Base-by-base conservation (phyloP, 495 filamentous ascomycete genomes). In the Xylaria cubensis region DNA sequence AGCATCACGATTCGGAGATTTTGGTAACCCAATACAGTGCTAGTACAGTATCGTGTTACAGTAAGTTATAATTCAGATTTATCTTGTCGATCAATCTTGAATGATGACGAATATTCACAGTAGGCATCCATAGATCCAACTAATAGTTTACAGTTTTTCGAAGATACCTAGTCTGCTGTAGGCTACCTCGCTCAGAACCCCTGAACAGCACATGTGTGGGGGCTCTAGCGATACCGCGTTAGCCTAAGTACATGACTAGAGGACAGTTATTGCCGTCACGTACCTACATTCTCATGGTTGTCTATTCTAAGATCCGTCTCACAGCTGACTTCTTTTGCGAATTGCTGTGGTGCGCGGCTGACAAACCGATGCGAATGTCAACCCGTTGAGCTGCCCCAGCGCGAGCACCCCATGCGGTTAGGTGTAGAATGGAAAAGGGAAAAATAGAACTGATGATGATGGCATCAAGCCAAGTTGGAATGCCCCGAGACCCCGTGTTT, bases 351-450 rank as follows among this genome's bases (percentile, higher is more conserved):
- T 62, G 29, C n/a, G 39, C n/a, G n/a, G 39, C 59, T 63, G 59
- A 63, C 59, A 41, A 44, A 41, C 24, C 39, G 59, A 61, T n/a
- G n/a, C 1, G 21, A 26, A 42, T 12, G 59, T 4, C n/a, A 26
- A 41, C 4, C 4, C 41, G 15, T 42, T 13, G 39, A 26, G 36
- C 9, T 26, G 39, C 36, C 39, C 15, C 36, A 39, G 59, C 39
- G 39, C 21, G n/a, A 41, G 39, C 19, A 44, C 39, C 39, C 10
- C 26, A 63, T 63, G 21, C 39, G 59, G 59, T 63, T 63, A 63
- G 39, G 36, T 63, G 39, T 63, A 44, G 59, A 63, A 63, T 63
- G 42, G 10, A 44, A 44, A 17, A 63, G 59, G 39, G 39, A 63
- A 32, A 26, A 24, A 44, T 39, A 4, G 59, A 63, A 63, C n/a